Conservation (phyloP, 306 rosid species). For the Medicago truncatula region MtrunA17r5.0-ANR NC_053047.1:64001-64500, state of each 20-base stretch:
- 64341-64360: slow-evolving; percentile 95
- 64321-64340: slow-evolving; percentile 98
- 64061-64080: not conserved
- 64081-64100: no score
- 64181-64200: slow-evolving; percentile 98
- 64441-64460: slow-evolving; percentile 94
- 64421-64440: slow-evolving; percentile 83
- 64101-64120: not conserved
- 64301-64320: slow-evolving; percentile 93
- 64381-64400: slow-evolving; percentile 63
- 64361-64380: slow-evolving; percentile 59
- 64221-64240: slow-evolving; percentile 98
- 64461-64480: slow-evolving; percentile 59
- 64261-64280: slow-evolving; percentile 98
- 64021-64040: not conserved
- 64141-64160: not conserved
- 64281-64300: slow-evolving; percentile 94
- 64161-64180: slow-evolving; percentile 48
- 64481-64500: slow-evolving; percentile 97
- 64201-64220: slow-evolving; percentile 96
- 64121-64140: not conserved
- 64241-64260: slow-evolving; percentile 96
- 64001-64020: not conserved
- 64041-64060: not conserved
- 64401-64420: slow-evolving; percentile 92